These are phyloP conservation scores for Apiotrichum siamense DNA, from an alignment of 1,284 basidiomycete genomes.

Conservation along the genomic window DNA sequence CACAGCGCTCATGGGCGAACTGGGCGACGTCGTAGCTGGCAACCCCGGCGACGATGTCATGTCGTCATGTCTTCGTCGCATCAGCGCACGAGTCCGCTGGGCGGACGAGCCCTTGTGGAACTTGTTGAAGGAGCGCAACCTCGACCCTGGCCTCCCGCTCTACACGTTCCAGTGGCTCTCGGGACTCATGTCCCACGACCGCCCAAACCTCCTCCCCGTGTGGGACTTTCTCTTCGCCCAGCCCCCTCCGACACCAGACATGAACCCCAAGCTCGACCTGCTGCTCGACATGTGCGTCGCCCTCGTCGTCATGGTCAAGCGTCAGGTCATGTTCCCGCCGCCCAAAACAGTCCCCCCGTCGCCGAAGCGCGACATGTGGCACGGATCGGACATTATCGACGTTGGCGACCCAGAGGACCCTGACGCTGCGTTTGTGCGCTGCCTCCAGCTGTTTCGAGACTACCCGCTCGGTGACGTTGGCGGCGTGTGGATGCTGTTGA, in stretches of 20 bases:
- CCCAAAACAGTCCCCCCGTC: background rate
- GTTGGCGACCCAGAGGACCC: constrained; percentile 18
- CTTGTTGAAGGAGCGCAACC: constrained; percentile 25
- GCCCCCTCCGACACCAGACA: constrained; percentile 19
- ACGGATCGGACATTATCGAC: constrained; percentile 6
- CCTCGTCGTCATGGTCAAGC: constrained; percentile 35
- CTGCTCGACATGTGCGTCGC: constrained; percentile 38
- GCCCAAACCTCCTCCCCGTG: constrained; percentile 25
- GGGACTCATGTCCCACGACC: constrained; percentile 28
- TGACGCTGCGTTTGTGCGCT: constrained; percentile 25
- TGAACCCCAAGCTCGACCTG: constrained; percentile 34
- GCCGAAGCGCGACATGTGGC: constrained; percentile 12
- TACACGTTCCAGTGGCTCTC: constrained; percentile 41
- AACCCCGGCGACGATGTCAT: constrained; percentile 8
- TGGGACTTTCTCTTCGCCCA: constrained; percentile 45
- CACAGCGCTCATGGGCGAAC: constrained; percentile 31
- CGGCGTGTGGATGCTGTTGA: constrained; percentile 23
- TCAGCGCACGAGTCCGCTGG: constrained; percentile 34
- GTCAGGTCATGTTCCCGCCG: constrained; percentile 13
- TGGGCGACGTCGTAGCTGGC: constrained; percentile 22
- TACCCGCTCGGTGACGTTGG: constrained; percentile 32
- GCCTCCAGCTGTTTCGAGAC: constrained; percentile 23
- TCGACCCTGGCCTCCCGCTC: constrained; percentile 32
- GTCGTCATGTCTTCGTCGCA: constrained; percentile 18
- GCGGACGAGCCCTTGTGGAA: constrained; percentile 32